Evolutionary conservation across 257 asterid species (phyloP).

Genomic region (Fraxinus anomala): DNA sequence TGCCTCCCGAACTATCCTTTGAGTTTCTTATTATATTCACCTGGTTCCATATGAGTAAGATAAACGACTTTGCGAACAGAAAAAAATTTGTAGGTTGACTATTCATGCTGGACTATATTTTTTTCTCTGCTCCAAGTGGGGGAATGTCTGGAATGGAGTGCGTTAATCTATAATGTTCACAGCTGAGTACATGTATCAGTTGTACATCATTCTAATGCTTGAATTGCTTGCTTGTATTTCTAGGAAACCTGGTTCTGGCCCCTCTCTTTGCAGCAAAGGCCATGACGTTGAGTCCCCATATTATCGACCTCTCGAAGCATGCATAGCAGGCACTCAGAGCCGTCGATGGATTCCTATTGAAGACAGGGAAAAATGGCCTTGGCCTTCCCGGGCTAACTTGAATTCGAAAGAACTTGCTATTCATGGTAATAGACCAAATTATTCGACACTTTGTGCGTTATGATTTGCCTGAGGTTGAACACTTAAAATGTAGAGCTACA

Average conservation of each 20-base stretch:
- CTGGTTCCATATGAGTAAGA: neutral
- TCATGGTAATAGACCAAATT: conserved; percentile 53
- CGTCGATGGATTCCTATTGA: conserved; percentile 86
- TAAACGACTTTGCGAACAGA: neutral
- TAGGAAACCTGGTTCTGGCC: conserved; percentile 72
- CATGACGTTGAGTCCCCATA: conserved; percentile 84
- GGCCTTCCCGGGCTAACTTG: conserved; percentile 77
- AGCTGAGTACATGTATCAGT: conserved; percentile 18
- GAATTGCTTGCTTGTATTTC: conserved; percentile 35
- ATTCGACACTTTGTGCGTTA: neutral
- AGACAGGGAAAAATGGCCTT: conserved; percentile 87
- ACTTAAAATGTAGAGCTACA: neutral
- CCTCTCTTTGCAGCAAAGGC: conserved; percentile 73
- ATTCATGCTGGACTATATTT: neutral
- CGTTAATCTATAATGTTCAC: neutral
- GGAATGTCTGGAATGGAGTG: neutral
- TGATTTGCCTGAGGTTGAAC: neutral
- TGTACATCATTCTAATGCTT: conserved; percentile 16
- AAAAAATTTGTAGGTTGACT: neutral
- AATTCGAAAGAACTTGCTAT: conserved; percentile 65
- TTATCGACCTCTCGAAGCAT: conserved; percentile 78
- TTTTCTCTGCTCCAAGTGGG: neutral
- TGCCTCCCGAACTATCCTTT: neutral
- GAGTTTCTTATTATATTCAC: neutral
- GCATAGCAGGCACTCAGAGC: conserved; percentile 90